Evolutionary conservation across 225 moss, liverwort and hornwort species (phyloP).

Genomic region (Ulota crispa): DNA sequence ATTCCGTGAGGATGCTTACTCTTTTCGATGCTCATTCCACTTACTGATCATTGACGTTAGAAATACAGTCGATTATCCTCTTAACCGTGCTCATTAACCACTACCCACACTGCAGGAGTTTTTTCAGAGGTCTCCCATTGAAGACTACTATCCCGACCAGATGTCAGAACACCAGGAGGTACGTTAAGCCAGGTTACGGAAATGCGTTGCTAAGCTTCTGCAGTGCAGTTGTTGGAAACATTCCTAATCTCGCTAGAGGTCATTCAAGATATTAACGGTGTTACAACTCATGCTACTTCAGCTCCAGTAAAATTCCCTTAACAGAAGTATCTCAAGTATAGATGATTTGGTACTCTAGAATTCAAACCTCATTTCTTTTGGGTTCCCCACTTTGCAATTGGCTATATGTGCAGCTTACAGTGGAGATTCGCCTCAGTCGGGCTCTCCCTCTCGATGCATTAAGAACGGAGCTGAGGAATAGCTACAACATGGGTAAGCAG

Average conservation of each 20-base stretch:
- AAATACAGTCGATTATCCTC: not conserved
- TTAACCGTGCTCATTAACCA: not conserved
- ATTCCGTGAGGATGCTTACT: not conserved
- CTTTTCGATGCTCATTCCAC: not conserved
- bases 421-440: not conserved
- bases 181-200: not conserved
- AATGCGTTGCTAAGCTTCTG: too few species aligned
- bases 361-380: not conserved
- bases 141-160: not conserved
- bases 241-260: not conserved
- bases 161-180: not conserved
- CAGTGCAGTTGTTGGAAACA: not conserved
- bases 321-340: not conserved
- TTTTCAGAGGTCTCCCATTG: rapidly evolving
- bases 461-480: rapidly evolving
- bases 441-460: rapidly evolving
- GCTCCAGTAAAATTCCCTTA: too few species aligned
- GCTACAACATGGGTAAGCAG: not conserved
- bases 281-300: too few species aligned
- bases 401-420: not conserved
- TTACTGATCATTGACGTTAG: not conserved
- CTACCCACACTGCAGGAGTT: not conserved
- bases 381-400: not conserved
- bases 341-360: not conserved
- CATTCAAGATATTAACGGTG: too few species aligned